Base-by-base conservation (phyloP, 2,329 filamentous ascomycete genomes). In the Blastomyces percursus region DNA sequence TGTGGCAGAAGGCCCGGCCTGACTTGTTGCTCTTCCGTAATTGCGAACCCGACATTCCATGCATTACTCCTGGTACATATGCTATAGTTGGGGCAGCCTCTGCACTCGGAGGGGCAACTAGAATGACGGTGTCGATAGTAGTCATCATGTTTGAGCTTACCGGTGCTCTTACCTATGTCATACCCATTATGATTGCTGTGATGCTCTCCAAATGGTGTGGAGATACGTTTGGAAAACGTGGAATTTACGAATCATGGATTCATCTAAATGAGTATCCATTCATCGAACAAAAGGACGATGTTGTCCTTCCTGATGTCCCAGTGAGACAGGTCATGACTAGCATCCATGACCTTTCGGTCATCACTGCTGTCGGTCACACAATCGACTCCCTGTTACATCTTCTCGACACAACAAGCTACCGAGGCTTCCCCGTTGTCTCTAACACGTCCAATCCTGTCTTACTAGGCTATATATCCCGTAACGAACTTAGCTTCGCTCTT, bases 71-170 rank as follows among this genome's bases (percentile, higher is more conserved):
- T 0, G 94, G 93, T 16, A 95, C 93, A 1, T 99, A 99, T 72
- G 94, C 94, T 66, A 96, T 99, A 69, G 89, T 99, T 65, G 94
- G 94, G 42, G 94, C 94, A 0, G 93, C 94, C 0, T 92, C 94
- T 3, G 91, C 93, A n/a, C 84, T 99, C 1, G 90, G 90, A 6
- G 94, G 94, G 57, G 91, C 95, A 44, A 97, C 93, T 21, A 86
- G 93, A 68, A 95, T 99, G 86, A 99, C 94, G 0, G 91, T 96
- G 12, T 96, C 92, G 14, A 96, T 99, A 67, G 93, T 99, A 4
- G 94, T 97, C 70, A 99, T 99, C 77, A 96, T 96, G 89, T 99
- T 99, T 71, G 94, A 99, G 78, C 86, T 99, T 62, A 99, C 94
- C 0, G 94, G 94, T 60, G 94, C 94, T 1, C 82, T 99, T 35